phyloP scores from a whole-genome alignment of 176 grass and related monocot genomes.

The Typha latifolia region DNA sequence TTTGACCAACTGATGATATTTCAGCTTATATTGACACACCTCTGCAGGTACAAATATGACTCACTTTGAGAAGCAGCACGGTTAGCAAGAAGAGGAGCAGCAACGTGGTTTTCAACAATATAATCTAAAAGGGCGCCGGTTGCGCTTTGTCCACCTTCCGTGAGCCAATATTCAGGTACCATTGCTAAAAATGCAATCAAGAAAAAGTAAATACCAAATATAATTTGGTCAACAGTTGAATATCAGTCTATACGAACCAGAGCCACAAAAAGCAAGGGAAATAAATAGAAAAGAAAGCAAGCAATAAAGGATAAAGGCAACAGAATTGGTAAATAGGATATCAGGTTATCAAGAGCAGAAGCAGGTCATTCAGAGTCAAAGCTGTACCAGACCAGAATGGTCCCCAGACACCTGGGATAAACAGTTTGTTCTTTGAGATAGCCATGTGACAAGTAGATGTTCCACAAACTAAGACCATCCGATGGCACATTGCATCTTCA shows the following conservation, averaged over 20 bases:
- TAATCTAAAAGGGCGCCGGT: slow-evolving; percentile 83
- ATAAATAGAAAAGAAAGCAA: slow-evolving; percentile 13
- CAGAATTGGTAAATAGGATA: too few relatives aligned
- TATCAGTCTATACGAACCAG: not conserved
- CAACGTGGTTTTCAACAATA: slow-evolving; percentile 62
- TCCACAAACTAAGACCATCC: slow-evolving; percentile 90
- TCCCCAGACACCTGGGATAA: slow-evolving; percentile 90
- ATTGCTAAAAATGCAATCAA: slow-evolving; percentile 49
- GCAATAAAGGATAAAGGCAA: too few relatives aligned
- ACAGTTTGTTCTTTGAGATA: slow-evolving; percentile 63
- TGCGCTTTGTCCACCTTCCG: slow-evolving; percentile 94
- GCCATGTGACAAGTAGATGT: slow-evolving; percentile 98
- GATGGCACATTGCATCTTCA: slow-evolving; percentile 62
- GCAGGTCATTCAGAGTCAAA: not conserved
- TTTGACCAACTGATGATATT: not conserved
- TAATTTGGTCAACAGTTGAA: too few relatives aligned
- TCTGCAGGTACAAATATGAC: slow-evolving; percentile 19
- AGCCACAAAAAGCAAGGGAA: slow-evolving; percentile 5
- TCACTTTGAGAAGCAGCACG: slow-evolving; percentile 74
- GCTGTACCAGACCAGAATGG: slow-evolving; percentile 91
- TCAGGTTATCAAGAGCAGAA: not conserved
- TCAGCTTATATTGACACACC: not conserved
- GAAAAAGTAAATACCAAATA: not conserved
- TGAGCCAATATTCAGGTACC: slow-evolving; percentile 86
- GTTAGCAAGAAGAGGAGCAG: slow-evolving; percentile 64